phyloP scores from a whole-genome alignment of 2,329 filamentous ascomycete genomes.

The Cercospora canescens region DNA sequence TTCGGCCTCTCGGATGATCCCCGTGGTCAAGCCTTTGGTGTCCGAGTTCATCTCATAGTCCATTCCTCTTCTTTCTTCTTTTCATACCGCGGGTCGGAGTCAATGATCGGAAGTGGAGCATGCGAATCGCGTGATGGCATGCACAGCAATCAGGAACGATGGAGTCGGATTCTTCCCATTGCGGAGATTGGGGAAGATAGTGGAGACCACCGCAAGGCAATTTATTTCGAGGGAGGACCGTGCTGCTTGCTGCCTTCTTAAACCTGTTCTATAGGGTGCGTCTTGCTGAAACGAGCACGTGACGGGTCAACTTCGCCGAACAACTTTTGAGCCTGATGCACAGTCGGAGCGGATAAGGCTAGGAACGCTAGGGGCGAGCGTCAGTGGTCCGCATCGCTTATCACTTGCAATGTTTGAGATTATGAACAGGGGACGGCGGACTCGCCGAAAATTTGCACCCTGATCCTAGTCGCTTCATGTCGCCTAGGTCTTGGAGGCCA shows the following conservation, averaged over 20 bases:
- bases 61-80: not conserved
- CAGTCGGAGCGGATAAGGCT: not conserved
- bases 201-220: not conserved
- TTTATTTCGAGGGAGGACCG: not conserved
- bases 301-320: not conserved
- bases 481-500: not conserved
- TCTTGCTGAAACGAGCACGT: not conserved
- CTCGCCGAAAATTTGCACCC: not conserved
- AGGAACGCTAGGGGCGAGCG: not conserved
- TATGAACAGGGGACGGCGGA: not conserved
- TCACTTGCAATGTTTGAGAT: constrained; percentile 1
- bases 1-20: not conserved
- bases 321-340: not conserved
- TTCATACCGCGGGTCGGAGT: not conserved
- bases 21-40: constrained; percentile 6
- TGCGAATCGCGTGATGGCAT: not conserved
- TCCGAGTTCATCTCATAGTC: constrained; percentile 10
- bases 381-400: not conserved
- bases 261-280: too few relatives aligned
- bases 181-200: not conserved
- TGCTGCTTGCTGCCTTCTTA: not conserved
- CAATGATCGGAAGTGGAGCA: not conserved
- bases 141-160: not conserved
- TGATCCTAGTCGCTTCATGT: not conserved
- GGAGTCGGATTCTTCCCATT: not conserved